phyloP scores from a whole-genome alignment of 1,139 yeast species.

The Groenewaldozyma sp. region DNA sequence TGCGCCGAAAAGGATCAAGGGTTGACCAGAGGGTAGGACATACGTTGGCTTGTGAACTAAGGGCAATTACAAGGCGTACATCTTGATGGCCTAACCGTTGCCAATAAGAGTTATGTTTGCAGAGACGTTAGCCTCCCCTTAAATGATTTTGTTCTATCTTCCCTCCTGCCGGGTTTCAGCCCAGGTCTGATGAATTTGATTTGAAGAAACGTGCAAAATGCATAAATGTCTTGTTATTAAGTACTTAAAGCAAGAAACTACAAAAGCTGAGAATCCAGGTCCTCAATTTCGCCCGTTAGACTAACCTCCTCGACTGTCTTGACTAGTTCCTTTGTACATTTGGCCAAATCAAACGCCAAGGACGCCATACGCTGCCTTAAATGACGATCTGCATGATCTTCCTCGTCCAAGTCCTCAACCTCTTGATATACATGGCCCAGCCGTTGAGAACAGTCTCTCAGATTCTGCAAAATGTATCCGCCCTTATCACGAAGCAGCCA shows the following conservation, averaged over 20 bases:
- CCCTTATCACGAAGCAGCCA: slow-evolving; percentile 76
- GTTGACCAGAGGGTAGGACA: too few relatives aligned
- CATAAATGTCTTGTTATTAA: too few relatives aligned
- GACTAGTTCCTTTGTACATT: slow-evolving; percentile 89
- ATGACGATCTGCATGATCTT: slow-evolving; percentile 67
- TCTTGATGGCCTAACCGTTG: too few relatives aligned
- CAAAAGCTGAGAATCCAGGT: slow-evolving; percentile 20
- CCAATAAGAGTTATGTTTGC: too few relatives aligned
- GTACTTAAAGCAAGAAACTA: neutral
- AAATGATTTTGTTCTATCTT: too few relatives aligned
- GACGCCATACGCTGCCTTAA: slow-evolving; percentile 92
- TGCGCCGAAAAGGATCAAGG: too few relatives aligned
- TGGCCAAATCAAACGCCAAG: slow-evolving; percentile 90
- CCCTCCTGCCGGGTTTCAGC: too few relatives aligned
- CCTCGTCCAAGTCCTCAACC: slow-evolving; percentile 37
- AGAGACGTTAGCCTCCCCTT: too few relatives aligned
- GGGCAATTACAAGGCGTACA: too few relatives aligned
- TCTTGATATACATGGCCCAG: slow-evolving; percentile 34
- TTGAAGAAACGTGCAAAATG: too few relatives aligned
- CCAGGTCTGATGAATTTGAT: too few relatives aligned
- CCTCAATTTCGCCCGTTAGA: slow-evolving; percentile 63
- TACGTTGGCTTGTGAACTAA: too few relatives aligned
- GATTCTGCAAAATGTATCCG: slow-evolving; percentile 76
- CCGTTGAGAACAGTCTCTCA: slow-evolving; percentile 77
- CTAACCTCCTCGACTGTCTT: slow-evolving; percentile 94